phyloP scores from a whole-genome alignment of 441 rosid genomes.

The Gossypium schwendimanii region DNA sequence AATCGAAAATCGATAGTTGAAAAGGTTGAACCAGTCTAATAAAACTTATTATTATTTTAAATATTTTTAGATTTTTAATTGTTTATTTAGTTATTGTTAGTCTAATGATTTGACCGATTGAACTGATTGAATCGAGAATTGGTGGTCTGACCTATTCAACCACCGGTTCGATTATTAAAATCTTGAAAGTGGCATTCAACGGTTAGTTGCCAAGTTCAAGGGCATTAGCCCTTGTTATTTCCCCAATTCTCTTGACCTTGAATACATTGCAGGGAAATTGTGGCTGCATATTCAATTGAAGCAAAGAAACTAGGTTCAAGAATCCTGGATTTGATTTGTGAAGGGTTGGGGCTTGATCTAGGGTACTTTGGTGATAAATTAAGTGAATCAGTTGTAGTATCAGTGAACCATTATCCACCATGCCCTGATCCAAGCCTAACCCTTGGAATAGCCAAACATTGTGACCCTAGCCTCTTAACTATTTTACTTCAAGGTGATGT shows the following conservation, averaged over 20 bases:
- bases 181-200: too few relatives aligned
- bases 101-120: too few relatives aligned
- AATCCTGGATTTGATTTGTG: constrained; percentile 24
- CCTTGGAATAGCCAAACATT: constrained; percentile 23
- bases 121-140: too few relatives aligned
- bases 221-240: too few relatives aligned
- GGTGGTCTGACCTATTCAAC: too few relatives aligned
- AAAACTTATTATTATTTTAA: too few relatives aligned
- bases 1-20: too few relatives aligned
- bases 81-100: too few relatives aligned
- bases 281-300: constrained; percentile 21
- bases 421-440: constrained; percentile 33
- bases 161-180: too few relatives aligned
- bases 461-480: constrained; percentile 22
- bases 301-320: constrained; percentile 23
- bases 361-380: constrained; percentile 19
- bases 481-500: constrained; percentile 26
- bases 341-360: constrained; percentile 26
- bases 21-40: too few relatives aligned
- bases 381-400: neutral
- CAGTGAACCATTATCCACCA: constrained; percentile 23
- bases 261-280: constrained; percentile 21
- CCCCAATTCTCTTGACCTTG: neutral
- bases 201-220: too few relatives aligned
- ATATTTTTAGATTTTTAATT: too few relatives aligned